A percentile compares a stretch with the other conserved stretches of the same genome.
phyloP scores from a whole-genome alignment of 2,329 filamentous ascomycete species.

The Monilinia vaccinii-corymbosi region DNA sequence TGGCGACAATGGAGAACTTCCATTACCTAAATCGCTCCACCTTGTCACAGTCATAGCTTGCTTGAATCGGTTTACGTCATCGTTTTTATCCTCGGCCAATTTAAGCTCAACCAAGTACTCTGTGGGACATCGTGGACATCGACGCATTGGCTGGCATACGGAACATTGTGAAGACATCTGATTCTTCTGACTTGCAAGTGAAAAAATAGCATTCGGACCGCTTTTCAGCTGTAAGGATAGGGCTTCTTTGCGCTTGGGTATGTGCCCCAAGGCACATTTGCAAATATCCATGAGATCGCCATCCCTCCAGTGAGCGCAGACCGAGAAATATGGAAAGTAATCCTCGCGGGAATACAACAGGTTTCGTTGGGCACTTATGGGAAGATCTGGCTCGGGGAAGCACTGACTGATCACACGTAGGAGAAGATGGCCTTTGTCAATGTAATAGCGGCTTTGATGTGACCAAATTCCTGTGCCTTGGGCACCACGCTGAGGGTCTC shows the following conservation, averaged over 20 bases:
- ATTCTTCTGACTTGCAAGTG: slow-evolving; percentile 26
- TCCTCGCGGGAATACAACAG: slow-evolving; percentile 51
- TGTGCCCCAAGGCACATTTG: slow-evolving; percentile 51
- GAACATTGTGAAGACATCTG: slow-evolving; percentile 43
- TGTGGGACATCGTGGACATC: slow-evolving; percentile 52
- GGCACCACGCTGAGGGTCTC: slow-evolving; percentile 25
- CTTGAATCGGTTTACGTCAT: slow-evolving; percentile 41
- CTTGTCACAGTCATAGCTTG: slow-evolving; percentile 51
- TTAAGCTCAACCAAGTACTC: slow-evolving; percentile 55
- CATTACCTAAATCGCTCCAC: slow-evolving; percentile 53
- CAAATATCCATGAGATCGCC: slow-evolving; percentile 50
- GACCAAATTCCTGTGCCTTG: slow-evolving; percentile 39
- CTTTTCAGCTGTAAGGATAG: slow-evolving; percentile 28
- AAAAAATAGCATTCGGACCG: slow-evolving; percentile 17
- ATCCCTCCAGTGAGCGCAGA: slow-evolving; percentile 53
- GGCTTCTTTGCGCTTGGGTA: slow-evolving; percentile 37
- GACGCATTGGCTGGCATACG: slow-evolving; percentile 47
- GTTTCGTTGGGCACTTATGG: slow-evolving; percentile 42
- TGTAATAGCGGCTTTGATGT: slow-evolving; percentile 44
- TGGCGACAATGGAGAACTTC: slow-evolving; percentile 37
- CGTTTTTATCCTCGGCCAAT: slow-evolving; percentile 44
- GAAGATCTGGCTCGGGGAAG: slow-evolving; percentile 43
- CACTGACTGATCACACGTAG: slow-evolving; percentile 47
- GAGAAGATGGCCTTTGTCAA: slow-evolving; percentile 44
- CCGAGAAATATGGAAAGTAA: slow-evolving; percentile 53